Conservation (phyloP, 179 eudicot species). For the Dionaea muscipula region DNA sequence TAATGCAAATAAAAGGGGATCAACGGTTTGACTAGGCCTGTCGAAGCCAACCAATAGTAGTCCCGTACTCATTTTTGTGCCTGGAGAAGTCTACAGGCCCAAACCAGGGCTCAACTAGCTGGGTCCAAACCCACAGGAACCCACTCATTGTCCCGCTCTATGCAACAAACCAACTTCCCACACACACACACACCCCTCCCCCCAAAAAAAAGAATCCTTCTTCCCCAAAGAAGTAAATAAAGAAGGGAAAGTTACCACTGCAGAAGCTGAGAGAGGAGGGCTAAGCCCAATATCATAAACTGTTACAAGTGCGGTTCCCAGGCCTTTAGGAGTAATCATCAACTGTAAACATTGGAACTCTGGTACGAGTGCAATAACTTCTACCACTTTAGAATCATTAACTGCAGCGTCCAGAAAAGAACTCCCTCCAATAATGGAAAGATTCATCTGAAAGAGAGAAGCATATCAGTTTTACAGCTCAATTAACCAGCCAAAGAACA, state of each 20-base stretch:
- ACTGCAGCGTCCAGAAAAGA: constrained; percentile 49
- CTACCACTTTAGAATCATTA: constrained; percentile 55
- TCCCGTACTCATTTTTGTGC: no score
- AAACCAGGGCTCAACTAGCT: no score
- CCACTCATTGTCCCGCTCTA: no score
- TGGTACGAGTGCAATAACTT: constrained; percentile 42
- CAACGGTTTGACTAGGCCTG: no score
- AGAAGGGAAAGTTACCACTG: constrained; percentile 35
- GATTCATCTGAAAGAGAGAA: constrained; percentile 39
- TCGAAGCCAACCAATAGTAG: no score
- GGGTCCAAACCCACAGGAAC: no score
- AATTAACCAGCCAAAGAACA: background rate
- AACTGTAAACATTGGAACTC: constrained; percentile 46
- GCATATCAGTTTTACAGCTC: constrained; percentile 6
- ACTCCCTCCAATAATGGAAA: constrained; percentile 77
- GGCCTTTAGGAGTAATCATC: constrained; percentile 50
- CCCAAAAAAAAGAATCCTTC: no score
- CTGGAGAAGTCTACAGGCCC: no score
- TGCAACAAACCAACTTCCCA: no score
- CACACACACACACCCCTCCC: no score
- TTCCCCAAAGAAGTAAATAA: background rate
- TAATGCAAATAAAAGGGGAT: no score
- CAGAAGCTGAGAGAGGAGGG: constrained; percentile 52
- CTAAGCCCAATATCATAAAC: constrained; percentile 68
- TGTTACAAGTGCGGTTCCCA: constrained; percentile 59